Conservation (phyloP, 2,329 filamentous ascomycete species). For the Arthrobotrys sphaeroides region DNA sequence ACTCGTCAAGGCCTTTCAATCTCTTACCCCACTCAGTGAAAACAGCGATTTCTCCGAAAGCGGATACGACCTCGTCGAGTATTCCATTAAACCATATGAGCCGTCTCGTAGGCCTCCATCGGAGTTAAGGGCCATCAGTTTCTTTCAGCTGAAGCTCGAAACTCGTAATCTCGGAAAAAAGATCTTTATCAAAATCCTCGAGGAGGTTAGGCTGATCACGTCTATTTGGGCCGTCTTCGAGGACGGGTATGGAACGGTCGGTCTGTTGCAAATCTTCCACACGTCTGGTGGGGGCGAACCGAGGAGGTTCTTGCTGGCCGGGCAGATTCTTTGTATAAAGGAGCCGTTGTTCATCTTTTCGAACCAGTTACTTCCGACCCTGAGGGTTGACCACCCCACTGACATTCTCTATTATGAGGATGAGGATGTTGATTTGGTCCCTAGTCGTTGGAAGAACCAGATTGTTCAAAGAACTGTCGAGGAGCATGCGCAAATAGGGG, state of each 20-base stretch:
- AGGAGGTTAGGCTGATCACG: not conserved
- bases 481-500: constrained; percentile 20
- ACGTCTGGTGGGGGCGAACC: not conserved
- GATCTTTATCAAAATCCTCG: constrained; percentile 20
- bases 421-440: constrained; percentile 32
- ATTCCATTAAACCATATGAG: constrained; percentile 23
- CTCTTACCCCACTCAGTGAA: too few species aligned
- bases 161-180: not conserved
- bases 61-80: not conserved
- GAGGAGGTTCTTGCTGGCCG: constrained; percentile 16
- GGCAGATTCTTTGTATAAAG: constrained; percentile 24
- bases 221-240: constrained; percentile 14
- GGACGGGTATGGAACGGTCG: constrained; percentile 4
- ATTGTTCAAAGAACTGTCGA: not conserved
- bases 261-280: constrained; percentile 32
- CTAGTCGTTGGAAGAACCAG: constrained; percentile 22
- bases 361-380: constrained; percentile 1
- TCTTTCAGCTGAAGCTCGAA: constrained; percentile 10
- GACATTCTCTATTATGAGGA: too few species aligned
- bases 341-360: constrained; percentile 39
- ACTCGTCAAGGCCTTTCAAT: too few species aligned
- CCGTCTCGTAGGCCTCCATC: not conserved
- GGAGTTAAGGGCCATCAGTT: not conserved
- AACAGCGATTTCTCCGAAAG: too few species aligned
- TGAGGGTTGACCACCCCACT: constrained; percentile 36